Evolutionary conservation across 2,329 filamentous ascomycete genomes (phyloP), one percentile per base, ranked within the genome.

Genomic region (Pseudonectria buxi): DNA sequence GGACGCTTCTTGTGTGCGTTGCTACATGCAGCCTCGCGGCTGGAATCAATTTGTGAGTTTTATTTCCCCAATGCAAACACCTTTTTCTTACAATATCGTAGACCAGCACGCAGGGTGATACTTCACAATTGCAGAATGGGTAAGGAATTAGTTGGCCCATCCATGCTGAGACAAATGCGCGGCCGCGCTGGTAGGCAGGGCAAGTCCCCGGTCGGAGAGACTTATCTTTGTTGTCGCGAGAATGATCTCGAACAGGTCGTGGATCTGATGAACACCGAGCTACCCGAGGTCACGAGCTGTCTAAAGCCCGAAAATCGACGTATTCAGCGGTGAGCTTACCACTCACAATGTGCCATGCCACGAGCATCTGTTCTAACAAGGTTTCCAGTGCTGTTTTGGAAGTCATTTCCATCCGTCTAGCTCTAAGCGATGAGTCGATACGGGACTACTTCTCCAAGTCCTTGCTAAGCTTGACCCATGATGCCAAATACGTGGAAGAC

Each of bases 21-120:
- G 84, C 84, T 26, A 89, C 84, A 2, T 87, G 83, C 50, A 86
- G 82, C 53, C 69, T 89, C 37, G 84, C 84, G n/a, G 84, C 83
- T 11, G 84, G 84, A n/a, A 86, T 89, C 39, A 88, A 89, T 57
- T 63, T 89, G 51, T 68, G 41, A 38, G 61, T 44, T 12, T 16
- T 9, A 5, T 7, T 24, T 26, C 25, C 24, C 3, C 10, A 7
- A 6, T 18, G n/a, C 14, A 15, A 7, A 4, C 13, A 13, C 25
- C 12, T 16, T 16, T 30, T 29, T 18, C 45, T 53, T 16, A 54
- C 41, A 30, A 22, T 9, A 14, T 9, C 2, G 26, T 16, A 67
- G 65, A 11, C 74, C 74, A 11, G 84, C 84, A 7, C 69, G 84
- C 35, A 68, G 84, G 45, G 84, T 89, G 1, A 86, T 89, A 39